Conservation (phyloP, 1,139 yeast genomes). For the Pneumocystis oryctolagi region DNA sequence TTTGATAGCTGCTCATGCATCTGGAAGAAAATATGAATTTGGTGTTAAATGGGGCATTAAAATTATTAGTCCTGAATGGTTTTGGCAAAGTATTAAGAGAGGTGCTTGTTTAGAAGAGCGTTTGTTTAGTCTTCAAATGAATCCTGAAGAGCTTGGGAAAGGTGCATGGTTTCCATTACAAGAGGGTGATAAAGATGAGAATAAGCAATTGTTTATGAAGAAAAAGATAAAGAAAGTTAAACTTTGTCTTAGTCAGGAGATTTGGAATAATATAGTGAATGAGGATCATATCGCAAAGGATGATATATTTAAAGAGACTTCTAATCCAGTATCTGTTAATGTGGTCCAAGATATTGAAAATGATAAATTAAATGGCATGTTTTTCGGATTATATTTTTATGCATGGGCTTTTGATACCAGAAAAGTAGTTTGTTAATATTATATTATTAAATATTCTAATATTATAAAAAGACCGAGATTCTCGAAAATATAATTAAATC, state of each 20-base stretch:
- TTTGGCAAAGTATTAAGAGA: conserved; percentile 20
- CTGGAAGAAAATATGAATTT: conserved; percentile 48
- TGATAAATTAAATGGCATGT: neutral
- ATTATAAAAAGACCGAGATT: neutral
- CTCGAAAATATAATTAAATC: neutral
- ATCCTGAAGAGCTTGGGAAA: neutral
- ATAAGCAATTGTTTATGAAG: neutral
- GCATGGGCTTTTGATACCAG: neutral
- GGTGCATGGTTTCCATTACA: neutral
- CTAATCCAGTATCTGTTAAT: neutral
- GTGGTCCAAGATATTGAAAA: neutral
- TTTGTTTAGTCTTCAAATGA: neutral
- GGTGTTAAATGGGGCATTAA: conserved; percentile 58
- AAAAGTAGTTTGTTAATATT: neutral
- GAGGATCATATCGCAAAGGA: neutral
- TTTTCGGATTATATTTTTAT: neutral
- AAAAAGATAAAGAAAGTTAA: neutral
- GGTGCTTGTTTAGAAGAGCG: conserved; percentile 12
- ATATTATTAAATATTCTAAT: neutral
- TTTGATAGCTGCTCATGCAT: conserved; percentile 38
- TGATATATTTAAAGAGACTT: neutral
- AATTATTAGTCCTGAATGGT: conserved; percentile 62
- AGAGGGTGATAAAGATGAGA: neutral
- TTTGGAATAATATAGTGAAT: neutral
- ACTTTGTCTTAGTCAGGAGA: neutral